Evolutionary conservation across 768 basidiomycete species (phyloP), one percentile per base, ranked within the genome.

Genomic region (Coprinopsis sp.): DNA sequence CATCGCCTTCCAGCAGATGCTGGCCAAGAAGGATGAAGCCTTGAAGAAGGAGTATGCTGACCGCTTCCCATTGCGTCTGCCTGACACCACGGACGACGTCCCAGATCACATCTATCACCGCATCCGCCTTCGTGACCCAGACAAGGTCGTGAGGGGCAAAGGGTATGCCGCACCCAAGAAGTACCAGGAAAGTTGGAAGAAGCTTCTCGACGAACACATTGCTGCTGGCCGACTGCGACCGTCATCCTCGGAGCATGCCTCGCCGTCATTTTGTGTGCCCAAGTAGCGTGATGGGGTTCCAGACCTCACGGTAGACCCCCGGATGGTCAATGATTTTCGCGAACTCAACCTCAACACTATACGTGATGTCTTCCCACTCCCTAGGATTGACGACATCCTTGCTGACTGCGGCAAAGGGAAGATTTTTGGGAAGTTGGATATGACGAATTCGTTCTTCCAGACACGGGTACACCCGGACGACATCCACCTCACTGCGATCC

Each of bases 221-320:
- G 53, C 25, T 14, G 64, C 62, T 0, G 66, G 70, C 0, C 37
- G 55, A 0, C 53, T 73, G 0, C 46, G 53, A 0, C 59, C 61
- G 0, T 73, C 68, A 0, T 56, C 54, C 0, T 62, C 57, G 0
- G 46, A 49, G 0, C 58, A 56, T 36, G 57, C 60, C 2, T 72
- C 64, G 0, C 68, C 63, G 0, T 54, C 63, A 0, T 76, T 73
- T 44, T 57, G 72, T 1, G 64, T 73, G 2, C 68, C 62, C 0
- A 70, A 70, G 33, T 36, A n/a, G n/a, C n/a, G n/a, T n/a, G n/a
- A n/a, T n/a, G n/a, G n/a, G n/a, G n/a, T n/a, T n/a, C n/a, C 59
- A 0, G 63, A 68, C 31, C 46, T 50, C 0, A 54, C 40, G 0
- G 66, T 51, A 0, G 24, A 64, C 0, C 70, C 67, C 0, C 54